These are phyloP conservation scores for Clonostachys sp. DNA, from an alignment of 2,329 filamentous ascomycete species.

Conservation along the genomic window DNA sequence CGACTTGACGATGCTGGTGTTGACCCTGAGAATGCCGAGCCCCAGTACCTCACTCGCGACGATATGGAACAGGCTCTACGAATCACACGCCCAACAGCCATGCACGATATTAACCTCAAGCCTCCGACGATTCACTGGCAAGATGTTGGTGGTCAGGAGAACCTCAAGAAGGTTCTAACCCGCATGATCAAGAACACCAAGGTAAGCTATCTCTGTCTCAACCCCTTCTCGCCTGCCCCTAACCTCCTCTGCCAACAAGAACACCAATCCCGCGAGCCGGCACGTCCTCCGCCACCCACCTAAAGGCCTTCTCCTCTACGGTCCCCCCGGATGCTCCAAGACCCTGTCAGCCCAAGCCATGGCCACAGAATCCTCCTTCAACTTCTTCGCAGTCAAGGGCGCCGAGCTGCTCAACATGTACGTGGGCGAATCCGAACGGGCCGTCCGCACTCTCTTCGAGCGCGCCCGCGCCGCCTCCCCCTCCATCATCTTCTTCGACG, in stretches of 20 bases:
- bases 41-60: conserved; percentile 23
- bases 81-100: conserved; percentile 73
- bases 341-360: conserved; percentile 88
- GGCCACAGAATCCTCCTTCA: conserved; percentile 84
- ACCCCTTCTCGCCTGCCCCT: background rate
- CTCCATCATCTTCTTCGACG: conserved; percentile 95
- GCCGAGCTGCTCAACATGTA: conserved; percentile 96
- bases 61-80: conserved; percentile 65
- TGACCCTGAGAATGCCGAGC: conserved; percentile 4
- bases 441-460: conserved; percentile 78
- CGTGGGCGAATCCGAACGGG: conserved; percentile 88
- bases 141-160: conserved; percentile 81
- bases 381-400: conserved; percentile 92
- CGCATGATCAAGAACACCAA: conserved; percentile 40
- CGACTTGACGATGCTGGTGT: conserved; percentile 13
- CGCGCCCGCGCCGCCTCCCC: conserved; percentile 82
- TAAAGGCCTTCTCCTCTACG: conserved; percentile 85
- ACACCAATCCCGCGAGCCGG: conserved; percentile 21
- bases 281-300: conserved; percentile 50
- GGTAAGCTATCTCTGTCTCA: conserved; percentile 10
- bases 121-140: conserved; percentile 82
- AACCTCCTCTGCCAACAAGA: conserved; percentile 3
- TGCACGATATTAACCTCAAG: conserved; percentile 85
- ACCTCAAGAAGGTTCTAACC: conserved; percentile 61
- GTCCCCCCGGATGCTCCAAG: conserved; percentile 91